These are phyloP conservation scores for Teratosphaeria viscida DNA, from an alignment of 2,329 filamentous ascomycete genomes.

Conservation along the genomic window DNA sequence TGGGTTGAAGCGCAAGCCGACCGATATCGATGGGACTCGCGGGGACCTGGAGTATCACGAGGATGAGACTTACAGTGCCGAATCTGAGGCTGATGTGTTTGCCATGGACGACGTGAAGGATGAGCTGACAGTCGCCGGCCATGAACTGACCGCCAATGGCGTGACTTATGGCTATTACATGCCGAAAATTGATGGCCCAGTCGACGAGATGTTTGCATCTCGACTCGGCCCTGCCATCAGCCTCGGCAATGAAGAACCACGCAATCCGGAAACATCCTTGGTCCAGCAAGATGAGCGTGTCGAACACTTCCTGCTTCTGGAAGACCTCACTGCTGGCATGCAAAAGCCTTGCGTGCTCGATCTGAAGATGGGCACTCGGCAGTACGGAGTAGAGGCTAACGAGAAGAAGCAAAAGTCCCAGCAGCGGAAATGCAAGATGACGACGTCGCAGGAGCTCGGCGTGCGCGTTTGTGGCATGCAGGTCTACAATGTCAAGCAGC, in stretches of 20 bases:
- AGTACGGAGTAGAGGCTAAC: constrained; percentile 86
- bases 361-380: constrained; percentile 95
- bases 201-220: constrained; percentile 2
- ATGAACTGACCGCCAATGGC: constrained; percentile 2
- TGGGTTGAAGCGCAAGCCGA: constrained; percentile 61
- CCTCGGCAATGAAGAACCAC: constrained; percentile 16
- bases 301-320: constrained; percentile 84
- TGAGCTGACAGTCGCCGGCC: neutral
- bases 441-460: constrained; percentile 82
- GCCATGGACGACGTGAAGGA: constrained; percentile 48
- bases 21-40: constrained; percentile 55
- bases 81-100: constrained; percentile 65
- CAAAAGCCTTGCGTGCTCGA: constrained; percentile 93
- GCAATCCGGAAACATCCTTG: constrained; percentile 36
- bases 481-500: constrained; percentile 78
- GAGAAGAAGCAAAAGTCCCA: constrained; percentile 92
- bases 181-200: neutral
- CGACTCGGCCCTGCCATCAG: constrained; percentile 22
- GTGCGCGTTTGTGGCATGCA: constrained; percentile 93
- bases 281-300: constrained; percentile 52
- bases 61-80: constrained; percentile 69
- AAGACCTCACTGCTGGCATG: constrained; percentile 95
- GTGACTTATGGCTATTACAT: neutral
- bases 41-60: constrained; percentile 86
- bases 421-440: constrained; percentile 80